A percentile compares a stretch with the other conserved stretches of the same genome.
These are phyloP conservation scores for Phytopythium sindhum DNA, from an alignment of 352 stramenopile genomes.

Conservation along the genomic window DNA sequence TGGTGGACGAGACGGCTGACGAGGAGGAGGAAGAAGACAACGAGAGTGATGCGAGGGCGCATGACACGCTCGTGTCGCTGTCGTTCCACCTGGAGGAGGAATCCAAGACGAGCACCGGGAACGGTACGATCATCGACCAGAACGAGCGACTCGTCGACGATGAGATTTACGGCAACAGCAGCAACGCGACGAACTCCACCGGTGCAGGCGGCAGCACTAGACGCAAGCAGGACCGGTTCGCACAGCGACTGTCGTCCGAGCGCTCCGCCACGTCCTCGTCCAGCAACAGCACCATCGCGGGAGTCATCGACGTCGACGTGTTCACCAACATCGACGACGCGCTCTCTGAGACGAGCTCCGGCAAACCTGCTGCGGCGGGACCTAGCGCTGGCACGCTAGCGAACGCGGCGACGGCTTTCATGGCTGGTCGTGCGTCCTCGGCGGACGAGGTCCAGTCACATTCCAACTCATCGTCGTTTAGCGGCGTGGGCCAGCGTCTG, in stretches of 20 bases:
- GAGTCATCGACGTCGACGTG: conserved; percentile 80
- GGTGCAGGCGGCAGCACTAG: neutral
- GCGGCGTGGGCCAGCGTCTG: conserved; percentile 57
- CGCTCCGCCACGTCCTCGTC: conserved; percentile 28
- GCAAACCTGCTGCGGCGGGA: conserved; percentile 2
- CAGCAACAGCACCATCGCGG: conserved; percentile 42
- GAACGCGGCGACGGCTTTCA: neutral
- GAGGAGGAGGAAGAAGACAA: conserved; percentile 39
- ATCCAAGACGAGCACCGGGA: conserved; percentile 36
- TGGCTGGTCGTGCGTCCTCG: conserved; percentile 13
- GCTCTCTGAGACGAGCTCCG: conserved; percentile 37
- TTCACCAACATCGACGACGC: conserved; percentile 75
- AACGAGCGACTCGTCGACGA: conserved; percentile 12
- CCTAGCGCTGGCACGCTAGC: conserved; percentile 3
- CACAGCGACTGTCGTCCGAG: conserved; percentile 11
- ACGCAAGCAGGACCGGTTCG: neutral
- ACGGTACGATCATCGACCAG: neutral
- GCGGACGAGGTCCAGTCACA: conserved; percentile 23
- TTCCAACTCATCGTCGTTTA: conserved; percentile 58
- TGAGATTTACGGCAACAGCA: conserved; percentile 11
- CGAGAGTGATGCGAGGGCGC: conserved; percentile 24
- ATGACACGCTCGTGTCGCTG: conserved; percentile 39
- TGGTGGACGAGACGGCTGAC: conserved; percentile 60
- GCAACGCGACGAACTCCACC: conserved; percentile 13
- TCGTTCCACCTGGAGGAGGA: conserved; percentile 75